Evolutionary conservation across 169 alveolate genomes (phyloP).

Genomic region (Cryptosporidium ryanae): DNA sequence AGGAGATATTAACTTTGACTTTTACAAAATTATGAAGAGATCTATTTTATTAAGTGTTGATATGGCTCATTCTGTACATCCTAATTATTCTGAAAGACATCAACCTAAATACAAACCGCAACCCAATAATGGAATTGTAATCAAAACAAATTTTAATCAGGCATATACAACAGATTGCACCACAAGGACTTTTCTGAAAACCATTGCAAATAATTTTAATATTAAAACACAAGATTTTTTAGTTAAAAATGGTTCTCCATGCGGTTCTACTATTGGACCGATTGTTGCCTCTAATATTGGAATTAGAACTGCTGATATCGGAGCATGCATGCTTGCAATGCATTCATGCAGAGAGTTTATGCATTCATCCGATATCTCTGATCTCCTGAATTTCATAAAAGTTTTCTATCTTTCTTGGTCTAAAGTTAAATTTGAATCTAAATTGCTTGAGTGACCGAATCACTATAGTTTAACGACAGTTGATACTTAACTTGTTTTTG

Average conservation of each 20-base stretch:
- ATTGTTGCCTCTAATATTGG: constrained; percentile 91
- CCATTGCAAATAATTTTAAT: constrained; percentile 82
- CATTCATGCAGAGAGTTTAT: constrained; percentile 94
- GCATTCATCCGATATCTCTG: constrained; percentile 48
- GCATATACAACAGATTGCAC: constrained; percentile 92
- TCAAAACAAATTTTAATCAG: constrained; percentile 90
- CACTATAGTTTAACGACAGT: no score
- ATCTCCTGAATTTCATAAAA: constrained; percentile 28
- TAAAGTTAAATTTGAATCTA: constrained; percentile 33
- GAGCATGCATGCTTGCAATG: constrained; percentile 96
- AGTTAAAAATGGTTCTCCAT: constrained; percentile 93
- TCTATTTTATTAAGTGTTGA: constrained; percentile 90
- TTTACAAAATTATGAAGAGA: constrained; percentile 78
- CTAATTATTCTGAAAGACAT: constrained; percentile 95
- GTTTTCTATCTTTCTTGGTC: constrained; percentile 44
- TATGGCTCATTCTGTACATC: constrained; percentile 97
- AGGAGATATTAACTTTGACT: constrained; percentile 58
- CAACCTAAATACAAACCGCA: constrained; percentile 88
- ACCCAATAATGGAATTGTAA: constrained; percentile 92
- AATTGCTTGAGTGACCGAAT: constrained; percentile 40
- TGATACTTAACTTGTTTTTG: no score
- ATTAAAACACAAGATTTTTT: constrained; percentile 92
- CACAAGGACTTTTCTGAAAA: constrained; percentile 85
- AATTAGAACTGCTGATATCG: constrained; percentile 93
- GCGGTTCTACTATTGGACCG: constrained; percentile 98